phyloP scores from a whole-genome alignment of 352 stramenopile species.

The Pythium rishiriense region DNA sequence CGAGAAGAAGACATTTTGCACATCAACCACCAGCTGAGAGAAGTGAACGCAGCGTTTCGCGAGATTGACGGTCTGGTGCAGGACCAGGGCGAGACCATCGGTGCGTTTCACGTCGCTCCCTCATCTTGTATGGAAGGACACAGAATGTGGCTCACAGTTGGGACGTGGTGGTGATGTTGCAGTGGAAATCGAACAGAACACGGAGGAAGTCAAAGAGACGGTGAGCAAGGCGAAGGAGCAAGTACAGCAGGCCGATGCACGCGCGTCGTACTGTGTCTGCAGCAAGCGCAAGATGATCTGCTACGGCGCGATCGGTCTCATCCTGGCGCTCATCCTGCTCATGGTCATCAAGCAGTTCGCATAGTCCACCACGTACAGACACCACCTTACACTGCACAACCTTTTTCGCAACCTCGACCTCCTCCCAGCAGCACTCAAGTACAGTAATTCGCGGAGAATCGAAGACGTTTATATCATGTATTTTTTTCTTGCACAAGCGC shows the following conservation, averaged over 20 bases:
- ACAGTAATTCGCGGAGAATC: conserved; percentile 8
- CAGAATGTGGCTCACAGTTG: background rate
- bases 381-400: background rate
- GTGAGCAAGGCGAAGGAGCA: conserved; percentile 68
- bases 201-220: conserved; percentile 74
- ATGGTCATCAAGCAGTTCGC: conserved; percentile 21
- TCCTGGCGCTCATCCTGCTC: conserved; percentile 54
- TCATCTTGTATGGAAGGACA: too few relatives aligned
- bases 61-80: conserved; percentile 85
- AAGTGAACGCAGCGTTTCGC: conserved; percentile 84
- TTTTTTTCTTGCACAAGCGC: conserved; percentile 5
- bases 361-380: background rate
- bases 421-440: background rate
- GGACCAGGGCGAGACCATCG: conserved; percentile 75
- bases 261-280: conserved; percentile 72
- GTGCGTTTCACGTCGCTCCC: conserved; percentile 28
- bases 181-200: conserved; percentile 87
- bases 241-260: conserved; percentile 68
- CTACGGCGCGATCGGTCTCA: conserved; percentile 54
- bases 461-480: conserved; percentile 3
- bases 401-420: background rate
- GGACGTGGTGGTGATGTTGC: conserved; percentile 5
- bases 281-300: conserved; percentile 68
- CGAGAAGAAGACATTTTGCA: conserved; percentile 87
- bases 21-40: conserved; percentile 85